A percentile compares a stretch with the other conserved stretches of the same genome.
Conservation (phyloP, 768 basidiomycete genomes). For the Podaxis sp. region DNA sequence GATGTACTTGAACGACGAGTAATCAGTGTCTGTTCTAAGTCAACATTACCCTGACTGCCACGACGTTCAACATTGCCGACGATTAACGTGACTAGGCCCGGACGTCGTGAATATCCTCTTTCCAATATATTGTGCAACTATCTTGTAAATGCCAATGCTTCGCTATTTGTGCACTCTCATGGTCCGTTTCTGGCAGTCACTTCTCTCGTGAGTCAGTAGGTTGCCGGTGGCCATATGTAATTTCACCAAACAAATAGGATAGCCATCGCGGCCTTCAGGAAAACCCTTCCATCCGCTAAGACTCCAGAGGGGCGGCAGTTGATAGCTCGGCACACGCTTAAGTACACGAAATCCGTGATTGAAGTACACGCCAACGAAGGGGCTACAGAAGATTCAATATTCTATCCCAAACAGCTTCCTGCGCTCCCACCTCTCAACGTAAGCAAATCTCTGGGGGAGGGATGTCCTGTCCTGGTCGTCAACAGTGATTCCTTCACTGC, state of each 20-base stretch:
- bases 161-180: too few species aligned
- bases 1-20: too few species aligned
- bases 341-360: conserved; percentile 26
- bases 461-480: conserved; percentile 23
- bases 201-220: background rate
- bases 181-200: background rate
- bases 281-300: background rate
- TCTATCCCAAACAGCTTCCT: conserved; percentile 28
- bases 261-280: background rate
- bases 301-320: conserved; percentile 6
- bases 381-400: conserved; percentile 30
- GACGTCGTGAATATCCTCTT: too few species aligned
- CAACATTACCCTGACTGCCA: too few species aligned
- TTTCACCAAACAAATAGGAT: background rate
- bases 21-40: too few species aligned
- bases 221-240: too few species aligned
- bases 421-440: conserved; percentile 20
- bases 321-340: conserved; percentile 30
- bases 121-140: too few species aligned
- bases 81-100: too few species aligned
- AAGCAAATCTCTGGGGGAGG: conserved; percentile 14
- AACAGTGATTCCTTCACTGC: conserved; percentile 38
- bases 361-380: conserved; percentile 27
- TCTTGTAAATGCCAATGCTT: too few species aligned
- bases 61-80: too few species aligned